Percentiles rank a stretch among this genome's conserved stretches.
Evolutionary conservation across 768 basidiomycete species (phyloP).

Genomic region (Thelephora ganbajun): DNA sequence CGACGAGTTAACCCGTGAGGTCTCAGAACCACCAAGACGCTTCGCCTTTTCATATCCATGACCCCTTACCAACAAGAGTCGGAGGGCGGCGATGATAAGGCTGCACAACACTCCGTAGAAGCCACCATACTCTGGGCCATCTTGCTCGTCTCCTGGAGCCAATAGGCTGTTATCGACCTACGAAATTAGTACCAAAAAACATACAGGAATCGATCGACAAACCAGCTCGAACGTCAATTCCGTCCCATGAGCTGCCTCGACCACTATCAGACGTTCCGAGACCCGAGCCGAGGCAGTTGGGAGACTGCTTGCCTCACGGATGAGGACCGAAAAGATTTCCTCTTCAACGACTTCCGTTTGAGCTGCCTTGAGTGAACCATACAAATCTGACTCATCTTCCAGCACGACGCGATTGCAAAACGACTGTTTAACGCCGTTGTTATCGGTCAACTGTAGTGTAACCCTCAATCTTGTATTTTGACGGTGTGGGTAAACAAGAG

Average conservation of each 20-base stretch:
- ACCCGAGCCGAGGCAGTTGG: slow-evolving; percentile 69
- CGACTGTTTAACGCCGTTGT: slow-evolving; percentile 19
- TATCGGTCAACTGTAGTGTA: slow-evolving; percentile 27
- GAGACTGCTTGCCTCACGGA: slow-evolving; percentile 62
- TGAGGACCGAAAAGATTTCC: slow-evolving; percentile 64
- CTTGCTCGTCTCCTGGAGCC: background rate
- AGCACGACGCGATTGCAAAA: slow-evolving; percentile 24
- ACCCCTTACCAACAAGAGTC: slow-evolving; percentile 47
- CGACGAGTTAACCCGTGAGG: slow-evolving; percentile 5
- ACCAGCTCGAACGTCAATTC: slow-evolving; percentile 68
- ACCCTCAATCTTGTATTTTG: slow-evolving; percentile 49
- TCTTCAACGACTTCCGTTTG: slow-evolving; percentile 69
- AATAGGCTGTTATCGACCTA: background rate
- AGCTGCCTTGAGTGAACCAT: slow-evolving; percentile 38
- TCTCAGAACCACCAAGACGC: slow-evolving; percentile 20
- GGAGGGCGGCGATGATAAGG: slow-evolving; percentile 51
- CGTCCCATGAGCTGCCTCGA: slow-evolving; percentile 60
- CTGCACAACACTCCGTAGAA: slow-evolving; percentile 30
- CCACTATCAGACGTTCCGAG: slow-evolving; percentile 61
- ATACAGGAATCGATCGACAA: slow-evolving; percentile 12
- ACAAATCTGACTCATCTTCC: slow-evolving; percentile 24
- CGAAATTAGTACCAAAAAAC: background rate
- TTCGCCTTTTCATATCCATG: slow-evolving; percentile 35
- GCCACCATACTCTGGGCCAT: background rate
- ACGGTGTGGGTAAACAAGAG: slow-evolving; percentile 51